Base-by-base conservation (phyloP, 805 yeast genomes). In the Trichomonascus vanleenenianus region DNA sequence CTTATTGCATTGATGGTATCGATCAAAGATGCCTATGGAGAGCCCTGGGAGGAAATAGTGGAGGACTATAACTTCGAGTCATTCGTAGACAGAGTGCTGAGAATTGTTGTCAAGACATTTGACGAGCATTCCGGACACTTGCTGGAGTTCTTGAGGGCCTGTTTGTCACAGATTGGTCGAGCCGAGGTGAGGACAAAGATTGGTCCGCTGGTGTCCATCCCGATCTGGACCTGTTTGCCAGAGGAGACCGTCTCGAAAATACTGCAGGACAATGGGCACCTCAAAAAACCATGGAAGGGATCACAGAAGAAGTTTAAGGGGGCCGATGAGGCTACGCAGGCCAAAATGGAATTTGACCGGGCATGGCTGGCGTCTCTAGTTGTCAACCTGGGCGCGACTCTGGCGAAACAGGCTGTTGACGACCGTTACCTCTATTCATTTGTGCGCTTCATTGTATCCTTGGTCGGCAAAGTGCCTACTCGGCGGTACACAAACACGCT, bases 401-500 rank as follows among this genome's bases (percentile, higher is more conserved):
- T 22, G 15, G 42, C 34, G n/a, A 37, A 19, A 18, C 15, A 8
- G 35, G 30, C 3, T 47, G 44, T 22, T 4, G 7, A 4, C 8
- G 27, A 22, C 7, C 27, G 27, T 22, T 22, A 22, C 35, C 16
- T 45, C 16, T 49, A 50, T 27, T 31, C 48, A 11, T 45, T 56
- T 2, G 14, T 67, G 6, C 42, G 51, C 18, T 50, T 70, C 16
- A 39, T 70, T 10, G 44, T 58, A 3, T 43, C 55, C 5, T 44
- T 66, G 1, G 42, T 71, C 5, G 68, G 75, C 2, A 72, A 66
- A 43, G 51, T 68, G 5, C 73, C 75, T 0, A 65, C 75, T 0
- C 58, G 77, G 45, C 53, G 65, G 39, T 71, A 60, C 40, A 42
- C 62, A 3, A 63, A 60, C 43, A 48, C 64, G 0, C 31, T 72